These are phyloP conservation scores for Boletellus sp. DNA, from an alignment of 1,284 basidiomycete genomes.

Conservation along the genomic window DNA sequence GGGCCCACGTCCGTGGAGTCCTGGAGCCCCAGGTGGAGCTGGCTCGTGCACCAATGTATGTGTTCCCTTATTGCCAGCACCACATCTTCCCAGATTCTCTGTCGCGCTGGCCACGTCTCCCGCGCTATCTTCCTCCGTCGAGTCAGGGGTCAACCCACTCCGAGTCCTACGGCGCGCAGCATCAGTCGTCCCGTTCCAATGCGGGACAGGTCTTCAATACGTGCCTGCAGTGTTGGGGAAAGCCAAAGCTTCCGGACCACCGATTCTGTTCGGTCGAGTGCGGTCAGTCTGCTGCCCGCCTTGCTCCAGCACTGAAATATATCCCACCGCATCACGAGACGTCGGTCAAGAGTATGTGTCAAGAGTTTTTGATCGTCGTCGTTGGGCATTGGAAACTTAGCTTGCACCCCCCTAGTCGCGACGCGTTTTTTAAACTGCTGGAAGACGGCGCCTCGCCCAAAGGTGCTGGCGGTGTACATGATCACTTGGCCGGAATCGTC, in stretches of 20 bases:
- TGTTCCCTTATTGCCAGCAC: background rate
- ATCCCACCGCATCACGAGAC: constrained; percentile 11
- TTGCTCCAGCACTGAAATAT: constrained; percentile 17
- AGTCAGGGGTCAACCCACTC: background rate
- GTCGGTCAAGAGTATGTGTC: constrained; percentile 10
- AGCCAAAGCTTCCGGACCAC: constrained; percentile 16
- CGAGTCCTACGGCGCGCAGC: background rate
- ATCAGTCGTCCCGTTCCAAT: background rate
- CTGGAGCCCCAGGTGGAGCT: background rate
- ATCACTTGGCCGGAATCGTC: constrained; percentile 19
- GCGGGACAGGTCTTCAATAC: background rate
- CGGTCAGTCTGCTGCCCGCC: constrained; percentile 6
- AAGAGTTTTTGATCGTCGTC: background rate
- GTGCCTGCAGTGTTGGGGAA: constrained; percentile 19
- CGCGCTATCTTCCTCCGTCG: background rate
- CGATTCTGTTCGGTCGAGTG: constrained; percentile 23
- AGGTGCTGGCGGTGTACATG: constrained; percentile 17
- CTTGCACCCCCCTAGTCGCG: constrained; percentile 6
- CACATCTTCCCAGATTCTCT: background rate
- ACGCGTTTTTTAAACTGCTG: constrained; percentile 12
- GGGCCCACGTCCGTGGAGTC: no score
- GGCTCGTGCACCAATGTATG: background rate
- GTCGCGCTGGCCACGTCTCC: background rate
- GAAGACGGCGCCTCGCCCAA: constrained; percentile 11
- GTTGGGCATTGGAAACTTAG: background rate